These are phyloP conservation scores for Colletotrichum lindemuthianum DNA, from an alignment of 2,329 filamentous ascomycete genomes.

Conservation along the genomic window DNA sequence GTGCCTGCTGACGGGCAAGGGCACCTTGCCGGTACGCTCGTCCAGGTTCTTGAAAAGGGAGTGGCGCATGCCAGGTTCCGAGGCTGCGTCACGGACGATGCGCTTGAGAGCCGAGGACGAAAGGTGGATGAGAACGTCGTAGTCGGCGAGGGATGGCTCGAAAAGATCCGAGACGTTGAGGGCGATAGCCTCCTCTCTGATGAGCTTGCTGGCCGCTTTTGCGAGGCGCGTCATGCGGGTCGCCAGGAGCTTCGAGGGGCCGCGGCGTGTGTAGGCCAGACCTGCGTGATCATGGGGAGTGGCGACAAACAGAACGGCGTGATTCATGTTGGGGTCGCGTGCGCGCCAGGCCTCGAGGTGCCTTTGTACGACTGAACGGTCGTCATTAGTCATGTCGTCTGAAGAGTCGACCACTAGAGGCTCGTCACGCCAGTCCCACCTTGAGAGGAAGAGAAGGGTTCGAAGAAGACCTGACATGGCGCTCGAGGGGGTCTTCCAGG, in stretches of 20 bases:
- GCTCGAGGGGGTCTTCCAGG: slow-evolving; percentile 82
- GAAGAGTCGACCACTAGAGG: slow-evolving; percentile 84
- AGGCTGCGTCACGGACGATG: slow-evolving; percentile 50
- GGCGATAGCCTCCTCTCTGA: slow-evolving; percentile 62
- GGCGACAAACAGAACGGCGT: slow-evolving; percentile 81
- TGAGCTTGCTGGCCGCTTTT: slow-evolving; percentile 74
- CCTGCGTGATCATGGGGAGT: slow-evolving; percentile 83
- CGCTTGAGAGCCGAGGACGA: slow-evolving; percentile 61
- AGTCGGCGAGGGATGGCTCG: slow-evolving; percentile 76
- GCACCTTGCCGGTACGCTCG: slow-evolving; percentile 58
- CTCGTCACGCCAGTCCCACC: slow-evolving; percentile 91
- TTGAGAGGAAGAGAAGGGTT: slow-evolving; percentile 80
- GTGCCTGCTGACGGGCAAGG: slow-evolving; percentile 64
- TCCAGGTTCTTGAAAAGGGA: slow-evolving; percentile 84
- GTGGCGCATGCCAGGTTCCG: slow-evolving; percentile 48
- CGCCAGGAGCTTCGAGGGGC: slow-evolving; percentile 84
- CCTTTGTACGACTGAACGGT: slow-evolving; percentile 71
- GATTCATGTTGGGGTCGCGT: slow-evolving; percentile 89
- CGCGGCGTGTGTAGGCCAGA: slow-evolving; percentile 77
- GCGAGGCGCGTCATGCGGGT: slow-evolving; percentile 85
- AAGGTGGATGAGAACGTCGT: slow-evolving; percentile 86
- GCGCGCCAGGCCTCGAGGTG: slow-evolving; percentile 87
- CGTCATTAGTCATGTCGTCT: slow-evolving; percentile 68
- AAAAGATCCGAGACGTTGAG: slow-evolving; percentile 74
- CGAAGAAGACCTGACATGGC: slow-evolving; percentile 83